phyloP scores from a whole-genome alignment of 2,329 filamentous ascomycete species.

The Cylindrodendrum hubeiense region DNA sequence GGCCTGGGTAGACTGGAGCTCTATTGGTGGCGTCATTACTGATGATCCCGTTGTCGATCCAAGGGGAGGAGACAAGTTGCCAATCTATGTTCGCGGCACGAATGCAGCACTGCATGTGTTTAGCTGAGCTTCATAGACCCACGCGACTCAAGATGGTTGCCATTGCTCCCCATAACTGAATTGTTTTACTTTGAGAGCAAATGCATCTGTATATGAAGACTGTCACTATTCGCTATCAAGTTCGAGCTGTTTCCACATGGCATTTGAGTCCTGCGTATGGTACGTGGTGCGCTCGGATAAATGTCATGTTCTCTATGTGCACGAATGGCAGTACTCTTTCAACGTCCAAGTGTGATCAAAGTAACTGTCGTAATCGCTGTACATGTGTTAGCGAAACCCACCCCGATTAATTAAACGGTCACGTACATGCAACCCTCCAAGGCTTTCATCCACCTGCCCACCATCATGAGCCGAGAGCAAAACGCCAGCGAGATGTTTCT shows the following conservation, averaged over 20 bases:
- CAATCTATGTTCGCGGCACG: neutral
- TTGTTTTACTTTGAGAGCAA: no score
- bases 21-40: neutral
- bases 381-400: neutral
- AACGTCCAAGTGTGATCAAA: neutral
- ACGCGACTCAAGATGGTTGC: no score
- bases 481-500: slow-evolving; percentile 16
- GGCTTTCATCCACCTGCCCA: neutral
- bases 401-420: neutral
- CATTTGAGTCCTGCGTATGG: neutral
- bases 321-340: neutral
- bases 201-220: no score
- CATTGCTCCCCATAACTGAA: no score
- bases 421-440: slow-evolving; percentile 17
- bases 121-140: neutral
- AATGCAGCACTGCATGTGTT: neutral
- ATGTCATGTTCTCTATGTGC: neutral
- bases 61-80: neutral
- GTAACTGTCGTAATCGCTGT: neutral
- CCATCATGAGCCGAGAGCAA: slow-evolving; percentile 17
- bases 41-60: neutral
- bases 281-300: neutral
- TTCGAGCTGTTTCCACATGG: no score
- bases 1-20: neutral
- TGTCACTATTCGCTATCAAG: no score